Base-by-base conservation (phyloP, 2,329 filamentous ascomycete genomes). In the Aspergillus sp. region DNA sequence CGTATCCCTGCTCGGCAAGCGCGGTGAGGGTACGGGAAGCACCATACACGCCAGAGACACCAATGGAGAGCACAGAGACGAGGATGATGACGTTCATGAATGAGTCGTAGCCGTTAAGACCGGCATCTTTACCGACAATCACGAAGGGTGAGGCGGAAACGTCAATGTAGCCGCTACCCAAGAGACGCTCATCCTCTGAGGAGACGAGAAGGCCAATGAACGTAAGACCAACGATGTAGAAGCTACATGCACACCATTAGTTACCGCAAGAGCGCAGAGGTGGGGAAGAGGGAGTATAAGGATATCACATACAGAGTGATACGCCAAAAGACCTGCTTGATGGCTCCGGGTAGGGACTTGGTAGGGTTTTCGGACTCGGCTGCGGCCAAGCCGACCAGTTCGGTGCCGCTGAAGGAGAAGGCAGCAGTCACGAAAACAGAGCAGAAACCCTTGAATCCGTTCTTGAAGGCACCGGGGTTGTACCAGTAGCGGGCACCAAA, bases 301-400 rank as follows among this genome's bases (percentile, higher is more conserved):
- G 13, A 38, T 17, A 46, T 7, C 25, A 9, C 63, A 13, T 63
- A 65, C 56, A 82, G 69, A 50, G 77, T 77, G 62, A 83, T 82
- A 59, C 82, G 79, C 80, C 81, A 83, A 70, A 83, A 83, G 31
- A 83, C 79, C 61, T 83, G 81, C 64, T 82, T 82, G 54, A 80
- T 78, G 13, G 82, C 59, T 7, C 81, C 79, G 0, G 91, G 91
- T 53, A 93, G 88, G 23, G 85, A 87, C 76, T 87, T 89, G 67
- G 84, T 83, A 3, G 91, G 91, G 73, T 91, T 87, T 51, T 85
- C 83, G 4, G 89, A 89, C 79, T 93, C 91, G 63, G 90, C 91
- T 3, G 90, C 90, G 17, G 88, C 89, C 52, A 93, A 86, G 61
- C 87, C 90, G 6, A 92, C 89, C 17, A 92, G 83, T 77, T 93